Evolutionary conservation across 2,329 filamentous ascomycete genomes (phyloP), one percentile per base, ranked within the genome.

Genomic region (Cladorrhinum sp.): DNA sequence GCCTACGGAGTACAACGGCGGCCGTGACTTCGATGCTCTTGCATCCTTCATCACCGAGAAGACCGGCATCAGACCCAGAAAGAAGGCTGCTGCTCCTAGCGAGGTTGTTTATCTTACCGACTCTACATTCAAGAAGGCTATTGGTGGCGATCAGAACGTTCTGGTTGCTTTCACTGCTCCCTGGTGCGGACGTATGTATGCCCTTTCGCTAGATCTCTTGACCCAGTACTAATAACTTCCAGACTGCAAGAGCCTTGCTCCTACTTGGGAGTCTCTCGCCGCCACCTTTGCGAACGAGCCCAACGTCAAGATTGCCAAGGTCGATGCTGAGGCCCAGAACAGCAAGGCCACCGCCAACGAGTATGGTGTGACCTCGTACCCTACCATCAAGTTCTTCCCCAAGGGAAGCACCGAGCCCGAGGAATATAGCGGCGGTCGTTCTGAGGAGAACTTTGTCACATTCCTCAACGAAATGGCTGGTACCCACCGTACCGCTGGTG

Each of bases 191-290:
- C 93, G 95, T 98, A 85, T 78, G 92, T 90, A 67, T 67, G 62
- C n/a, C 53, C 12, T 18, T 53, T 53, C 23, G 32, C 63, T 56
- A 45, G 20, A 29, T 10, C 36, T 25, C 61, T 52, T 9, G 23
- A 1, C 12, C 12, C 7, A 2, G 55, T 60, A 13, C 62, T 54
- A 38, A 60, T 55, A 3, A 27, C 24, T 12, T 58, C 38, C 73
- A 97, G 95, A 99, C 85, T 99, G 95, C 90, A 99, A 99, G 83
- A 88, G 72, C 70, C 88, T 99, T 65, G 93, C 93, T 53, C 95
- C 95, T 50, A 84, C 81, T 67, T 99, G 92, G 91, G 95, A 99
- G 78, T 85, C 85, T 56, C 80, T 98, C 65, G 93, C 95, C 64
- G 81, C 81, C 63, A 90, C 92, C 77, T 99, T 93, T 77, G 82